Evolutionary conservation across 768 basidiomycete genomes (phyloP).

Genomic region (Baorangia bicolor): DNA sequence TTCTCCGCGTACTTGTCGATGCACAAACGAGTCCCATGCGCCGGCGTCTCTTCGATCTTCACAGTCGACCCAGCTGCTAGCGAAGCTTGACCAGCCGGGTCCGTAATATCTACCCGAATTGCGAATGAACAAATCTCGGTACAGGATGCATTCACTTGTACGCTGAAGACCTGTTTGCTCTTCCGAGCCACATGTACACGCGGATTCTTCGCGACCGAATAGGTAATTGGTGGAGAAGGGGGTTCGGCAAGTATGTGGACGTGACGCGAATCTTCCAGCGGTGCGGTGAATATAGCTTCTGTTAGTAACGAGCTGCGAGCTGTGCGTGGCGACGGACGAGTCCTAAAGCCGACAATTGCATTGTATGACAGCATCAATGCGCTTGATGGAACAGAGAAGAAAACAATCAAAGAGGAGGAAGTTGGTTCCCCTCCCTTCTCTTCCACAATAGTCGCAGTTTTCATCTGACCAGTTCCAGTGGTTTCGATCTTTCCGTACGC

Average conservation of each 20-base stretch:
- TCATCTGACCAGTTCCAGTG: constrained; percentile 17
- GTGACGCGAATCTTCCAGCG: constrained; percentile 14
- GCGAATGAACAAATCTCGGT: constrained; percentile 19
- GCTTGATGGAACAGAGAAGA: constrained; percentile 20
- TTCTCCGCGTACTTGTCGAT: constrained; percentile 21
- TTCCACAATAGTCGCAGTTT: constrained; percentile 18
- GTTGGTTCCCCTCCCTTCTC: constrained; percentile 18
- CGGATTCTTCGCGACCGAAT: constrained; percentile 5
- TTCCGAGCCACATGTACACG: constrained; percentile 1
- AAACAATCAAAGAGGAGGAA: constrained; percentile 25
- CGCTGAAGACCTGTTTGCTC: constrained; percentile 13
- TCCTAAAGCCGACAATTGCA: constrained; percentile 18
- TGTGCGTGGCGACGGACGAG: constrained; percentile 17
- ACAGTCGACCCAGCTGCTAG: constrained; percentile 19
- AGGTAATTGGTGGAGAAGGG: constrained; percentile 9
- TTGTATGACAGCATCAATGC: constrained; percentile 13
- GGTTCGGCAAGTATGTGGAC: constrained; percentile 27
- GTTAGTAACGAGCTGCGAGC: not conserved
- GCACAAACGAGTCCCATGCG: constrained; percentile 1
- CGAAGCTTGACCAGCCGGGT: constrained; percentile 19
- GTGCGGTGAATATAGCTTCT: constrained; percentile 22
- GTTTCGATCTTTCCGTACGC: constrained; percentile 20
- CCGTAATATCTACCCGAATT: constrained; percentile 21
- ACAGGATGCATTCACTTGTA: constrained; percentile 15
- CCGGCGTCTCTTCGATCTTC: constrained; percentile 11